phyloP scores from a whole-genome alignment of 139 green algal species.

The Dunaliella sp. region DNA sequence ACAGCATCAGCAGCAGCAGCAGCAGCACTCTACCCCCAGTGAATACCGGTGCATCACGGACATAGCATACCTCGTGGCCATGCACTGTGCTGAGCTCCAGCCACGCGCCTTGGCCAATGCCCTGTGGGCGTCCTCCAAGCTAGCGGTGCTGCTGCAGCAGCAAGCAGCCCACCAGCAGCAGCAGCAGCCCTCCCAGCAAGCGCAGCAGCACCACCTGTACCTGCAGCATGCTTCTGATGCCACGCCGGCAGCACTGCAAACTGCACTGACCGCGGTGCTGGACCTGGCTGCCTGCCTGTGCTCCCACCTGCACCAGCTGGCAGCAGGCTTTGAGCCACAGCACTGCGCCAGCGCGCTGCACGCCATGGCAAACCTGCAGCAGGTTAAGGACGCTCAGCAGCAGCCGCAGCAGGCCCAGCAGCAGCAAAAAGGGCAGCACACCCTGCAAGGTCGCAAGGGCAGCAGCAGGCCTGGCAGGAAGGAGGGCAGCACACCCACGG shows the following conservation, averaged over 20 bases:
- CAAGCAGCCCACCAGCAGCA: not conserved
- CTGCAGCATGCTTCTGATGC: too few species aligned
- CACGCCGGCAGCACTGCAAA: not conserved
- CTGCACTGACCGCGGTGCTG: not conserved
- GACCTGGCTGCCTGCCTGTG: constrained; percentile 17
- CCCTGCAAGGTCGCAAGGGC: too few species aligned
- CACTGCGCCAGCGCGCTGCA: constrained; percentile 9
- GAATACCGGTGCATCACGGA: not conserved
- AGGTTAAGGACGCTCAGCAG: not conserved
- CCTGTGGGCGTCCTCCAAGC: not conserved
- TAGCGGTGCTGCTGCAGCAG: not conserved
- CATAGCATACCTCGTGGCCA: not conserved
- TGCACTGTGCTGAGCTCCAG: not conserved
- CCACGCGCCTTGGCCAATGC: constrained; percentile 5
- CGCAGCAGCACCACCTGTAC: not conserved
- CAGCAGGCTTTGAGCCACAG: constrained; percentile 41
- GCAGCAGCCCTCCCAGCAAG: not conserved
- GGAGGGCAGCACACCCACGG: too few species aligned
- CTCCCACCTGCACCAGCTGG: constrained; percentile 6
- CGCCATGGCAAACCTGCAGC: not conserved
- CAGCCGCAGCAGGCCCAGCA: not conserved
- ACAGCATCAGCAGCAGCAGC: constrained; percentile 20
- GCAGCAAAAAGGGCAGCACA: too few species aligned
- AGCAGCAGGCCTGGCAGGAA: too few species aligned
- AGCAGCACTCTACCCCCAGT: not conserved